Conservation (phyloP, 768 basidiomycete genomes). For the Naganishia vaughanmartiniae region DNA sequence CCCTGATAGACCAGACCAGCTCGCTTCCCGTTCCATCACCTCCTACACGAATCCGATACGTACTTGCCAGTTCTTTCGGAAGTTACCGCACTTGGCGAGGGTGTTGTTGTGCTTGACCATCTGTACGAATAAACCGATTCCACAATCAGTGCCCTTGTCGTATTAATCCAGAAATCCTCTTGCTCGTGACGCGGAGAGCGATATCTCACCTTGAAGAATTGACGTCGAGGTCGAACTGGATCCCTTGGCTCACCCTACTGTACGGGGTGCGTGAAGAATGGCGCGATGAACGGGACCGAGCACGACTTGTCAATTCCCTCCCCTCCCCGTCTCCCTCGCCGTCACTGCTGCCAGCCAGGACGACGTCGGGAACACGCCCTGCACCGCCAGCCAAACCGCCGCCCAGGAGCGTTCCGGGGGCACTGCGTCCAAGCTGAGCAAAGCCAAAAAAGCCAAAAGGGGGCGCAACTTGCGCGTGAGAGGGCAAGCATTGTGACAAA, state of each 20-base stretch:
- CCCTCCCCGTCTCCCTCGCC: background rate
- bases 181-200: background rate
- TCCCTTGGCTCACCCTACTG: slow-evolving; percentile 23
- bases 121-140: slow-evolving; percentile 24
- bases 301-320: slow-evolving; percentile 1
- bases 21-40: background rate
- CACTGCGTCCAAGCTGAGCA: background rate
- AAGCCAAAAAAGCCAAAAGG: background rate
- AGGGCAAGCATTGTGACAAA: no score
- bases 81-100: slow-evolving; percentile 46
- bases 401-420: background rate
- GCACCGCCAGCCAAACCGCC: slow-evolving; percentile 7
- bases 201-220: slow-evolving; percentile 25
- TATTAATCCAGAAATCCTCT: no score
- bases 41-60: slow-evolving; percentile 19
- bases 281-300: background rate
- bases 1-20: slow-evolving; percentile 11
- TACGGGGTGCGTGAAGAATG: background rate
- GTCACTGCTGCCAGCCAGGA: background rate
- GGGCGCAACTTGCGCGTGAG: no score
- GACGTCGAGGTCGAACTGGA: slow-evolving; percentile 23
- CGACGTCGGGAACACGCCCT: background rate
- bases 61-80: slow-evolving; percentile 37
- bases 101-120: slow-evolving; percentile 52
- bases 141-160: slow-evolving; percentile 5